Percentiles rank a stretch among this genome's conserved stretches.
These are phyloP conservation scores for Aspergillus biplanus DNA, from an alignment of 495 filamentous ascomycete genomes.

Conservation along the genomic window DNA sequence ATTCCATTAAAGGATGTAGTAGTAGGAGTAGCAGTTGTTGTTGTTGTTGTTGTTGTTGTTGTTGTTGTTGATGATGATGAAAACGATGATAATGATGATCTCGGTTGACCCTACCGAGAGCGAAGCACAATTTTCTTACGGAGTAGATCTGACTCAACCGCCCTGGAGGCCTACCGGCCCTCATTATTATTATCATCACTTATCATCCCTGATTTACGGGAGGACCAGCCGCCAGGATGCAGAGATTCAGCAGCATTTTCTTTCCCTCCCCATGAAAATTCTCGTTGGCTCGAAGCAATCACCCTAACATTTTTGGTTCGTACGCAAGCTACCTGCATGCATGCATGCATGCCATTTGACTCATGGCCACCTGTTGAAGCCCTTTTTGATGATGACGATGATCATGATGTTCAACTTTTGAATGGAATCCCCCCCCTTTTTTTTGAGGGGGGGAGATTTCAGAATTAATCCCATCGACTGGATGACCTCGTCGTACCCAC, in stretches of 20 bases:
- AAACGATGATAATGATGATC: neutral
- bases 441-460: no score
- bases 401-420: no score
- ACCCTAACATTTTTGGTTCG: slow-evolving; percentile 16
- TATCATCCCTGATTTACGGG: neutral
- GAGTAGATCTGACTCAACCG: no score
- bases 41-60: no score
- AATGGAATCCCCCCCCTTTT: no score
- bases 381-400: neutral
- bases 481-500: no score
- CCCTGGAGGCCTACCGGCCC: no score
- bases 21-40: no score
- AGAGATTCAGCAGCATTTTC: neutral
- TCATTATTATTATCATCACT: neutral
- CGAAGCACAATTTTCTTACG: no score
- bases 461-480: no score
- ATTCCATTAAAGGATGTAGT: no score
- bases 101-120: neutral
- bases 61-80: no score
- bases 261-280: neutral
- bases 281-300: slow-evolving; percentile 14
- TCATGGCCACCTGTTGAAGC: slow-evolving; percentile 28
- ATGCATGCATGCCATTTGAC: slow-evolving; percentile 29
- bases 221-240: neutral
- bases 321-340: slow-evolving; percentile 21